phyloP scores from a whole-genome alignment of 805 yeast species.

The Wickerhamia fluorescens region DNA sequence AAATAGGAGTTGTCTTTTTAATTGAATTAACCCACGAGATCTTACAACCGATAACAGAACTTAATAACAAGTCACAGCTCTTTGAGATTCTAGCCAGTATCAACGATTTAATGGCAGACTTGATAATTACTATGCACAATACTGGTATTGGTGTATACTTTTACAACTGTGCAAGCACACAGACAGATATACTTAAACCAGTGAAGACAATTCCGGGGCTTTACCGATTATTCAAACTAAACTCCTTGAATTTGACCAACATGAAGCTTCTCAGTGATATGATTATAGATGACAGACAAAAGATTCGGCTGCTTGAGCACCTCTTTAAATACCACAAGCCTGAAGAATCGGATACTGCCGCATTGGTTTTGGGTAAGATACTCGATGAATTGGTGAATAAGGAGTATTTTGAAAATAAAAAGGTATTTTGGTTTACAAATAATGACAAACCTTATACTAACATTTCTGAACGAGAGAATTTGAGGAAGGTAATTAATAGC shows the following conservation, averaged over 20 bases:
- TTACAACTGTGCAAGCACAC: conserved; percentile 35
- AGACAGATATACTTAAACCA: neutral
- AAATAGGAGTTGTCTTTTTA: conserved; percentile 59
- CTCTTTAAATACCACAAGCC: conserved; percentile 4
- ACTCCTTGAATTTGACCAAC: conserved; percentile 47
- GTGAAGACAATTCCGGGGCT: conserved; percentile 34
- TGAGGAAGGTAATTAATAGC: conserved; percentile 56
- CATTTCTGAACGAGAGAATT: conserved; percentile 35
- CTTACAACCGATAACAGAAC: conserved; percentile 24
- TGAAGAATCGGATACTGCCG: conserved; percentile 12
- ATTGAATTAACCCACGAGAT: conserved; percentile 52
- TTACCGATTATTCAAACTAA: conserved; percentile 42
- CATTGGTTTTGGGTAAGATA: conserved; percentile 41
- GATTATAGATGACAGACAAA: conserved; percentile 42
- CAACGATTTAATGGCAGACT: conserved; percentile 54
- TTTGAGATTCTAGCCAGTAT: conserved; percentile 50
- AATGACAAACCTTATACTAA: conserved; percentile 59
- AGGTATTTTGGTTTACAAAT: conserved; percentile 67
- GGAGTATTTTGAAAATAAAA: conserved; percentile 45
- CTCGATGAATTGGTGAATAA: conserved; percentile 47
- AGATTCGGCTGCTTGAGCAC: conserved; percentile 9
- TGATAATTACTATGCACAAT: conserved; percentile 56
- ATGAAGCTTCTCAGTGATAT: conserved; percentile 51
- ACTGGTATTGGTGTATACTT: conserved; percentile 74
- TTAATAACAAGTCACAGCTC: conserved; percentile 38